phyloP scores from a whole-genome alignment of 192 early-diverging fungal genomes.

The Kickxella alabastrina region DNA sequence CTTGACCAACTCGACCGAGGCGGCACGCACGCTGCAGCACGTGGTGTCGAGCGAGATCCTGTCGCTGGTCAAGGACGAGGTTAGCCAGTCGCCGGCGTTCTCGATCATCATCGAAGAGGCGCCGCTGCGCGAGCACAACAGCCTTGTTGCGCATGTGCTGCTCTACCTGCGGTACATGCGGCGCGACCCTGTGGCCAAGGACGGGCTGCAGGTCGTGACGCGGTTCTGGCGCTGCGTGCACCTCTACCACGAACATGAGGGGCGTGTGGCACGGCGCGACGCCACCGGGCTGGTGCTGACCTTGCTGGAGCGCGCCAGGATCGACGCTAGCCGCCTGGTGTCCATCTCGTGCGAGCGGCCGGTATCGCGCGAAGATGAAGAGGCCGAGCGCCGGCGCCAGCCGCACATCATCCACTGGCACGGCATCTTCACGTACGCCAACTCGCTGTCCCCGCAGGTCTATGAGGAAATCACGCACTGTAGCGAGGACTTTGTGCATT shows the following conservation, averaged over 20 bases:
- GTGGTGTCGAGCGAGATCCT: constrained; percentile 51
- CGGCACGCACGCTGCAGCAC: constrained; percentile 42
- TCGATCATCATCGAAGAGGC: constrained; percentile 50
- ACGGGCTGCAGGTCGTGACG: constrained; percentile 40
- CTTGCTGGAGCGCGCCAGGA: constrained; percentile 37
- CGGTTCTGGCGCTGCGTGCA: constrained; percentile 52
- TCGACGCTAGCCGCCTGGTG: constrained; percentile 43
- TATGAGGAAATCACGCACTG: constrained; percentile 42
- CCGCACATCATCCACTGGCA: constrained; percentile 47
- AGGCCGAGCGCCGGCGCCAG: constrained; percentile 19
- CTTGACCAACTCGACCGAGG: constrained; percentile 16
- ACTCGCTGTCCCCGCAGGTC: constrained; percentile 46
- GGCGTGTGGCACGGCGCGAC: constrained; percentile 31
- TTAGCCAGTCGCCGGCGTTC: constrained; percentile 50
- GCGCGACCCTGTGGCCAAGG: constrained; percentile 17
- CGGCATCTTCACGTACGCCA: constrained; percentile 32
- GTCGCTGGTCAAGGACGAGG: constrained; percentile 49
- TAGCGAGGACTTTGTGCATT: constrained; percentile 44
- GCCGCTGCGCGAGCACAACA: constrained; percentile 50
- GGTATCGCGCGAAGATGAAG: constrained; percentile 26
- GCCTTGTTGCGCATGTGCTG: constrained; percentile 42
- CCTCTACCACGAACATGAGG: constrained; percentile 34
- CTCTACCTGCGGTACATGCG: constrained; percentile 46
- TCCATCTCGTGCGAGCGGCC: constrained; percentile 46
- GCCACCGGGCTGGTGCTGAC: constrained; percentile 32